phyloP scores from a whole-genome alignment of 345 rosid species.

The Euclidium syriacum region DNA sequence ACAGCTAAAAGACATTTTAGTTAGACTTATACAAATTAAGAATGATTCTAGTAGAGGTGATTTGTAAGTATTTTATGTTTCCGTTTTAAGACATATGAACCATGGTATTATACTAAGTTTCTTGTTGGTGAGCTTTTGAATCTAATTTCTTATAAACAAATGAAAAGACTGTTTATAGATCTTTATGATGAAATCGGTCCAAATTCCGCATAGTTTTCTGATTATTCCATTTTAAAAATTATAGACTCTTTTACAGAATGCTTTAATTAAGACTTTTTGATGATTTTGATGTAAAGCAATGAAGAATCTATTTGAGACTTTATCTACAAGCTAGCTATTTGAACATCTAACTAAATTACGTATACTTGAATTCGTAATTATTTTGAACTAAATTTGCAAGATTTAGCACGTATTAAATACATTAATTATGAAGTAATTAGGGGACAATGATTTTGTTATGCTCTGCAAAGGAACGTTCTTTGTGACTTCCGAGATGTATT shows the following conservation, averaged over 20 bases:
- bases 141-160: background rate
- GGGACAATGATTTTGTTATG: slow-evolving; percentile 22
- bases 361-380: background rate
- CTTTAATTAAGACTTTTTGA: slow-evolving; percentile 32
- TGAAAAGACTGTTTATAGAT: background rate
- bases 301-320: slow-evolving; percentile 29
- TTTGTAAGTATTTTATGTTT: background rate
- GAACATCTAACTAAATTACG: slow-evolving; percentile 19
- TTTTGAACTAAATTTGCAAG: slow-evolving; percentile 9
- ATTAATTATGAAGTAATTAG: slow-evolving; percentile 10
- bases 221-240: slow-evolving; percentile 23
- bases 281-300: slow-evolving; percentile 37
- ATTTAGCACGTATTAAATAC: slow-evolving; percentile 1
- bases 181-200: slow-evolving; percentile 14
- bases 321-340: slow-evolving; percentile 29
- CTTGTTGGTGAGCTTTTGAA: slow-evolving; percentile 9
- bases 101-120: background rate
- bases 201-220: slow-evolving; percentile 22
- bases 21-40: background rate
- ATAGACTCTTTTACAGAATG: slow-evolving; percentile 27
- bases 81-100: background rate
- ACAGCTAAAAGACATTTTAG: background rate
- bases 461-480: slow-evolving; percentile 27
- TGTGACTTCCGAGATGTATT: slow-evolving; percentile 5
- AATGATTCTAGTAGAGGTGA: background rate